phyloP scores from a whole-genome alignment of 2,329 filamentous ascomycete species.

The Corynespora cassiicola region DNA sequence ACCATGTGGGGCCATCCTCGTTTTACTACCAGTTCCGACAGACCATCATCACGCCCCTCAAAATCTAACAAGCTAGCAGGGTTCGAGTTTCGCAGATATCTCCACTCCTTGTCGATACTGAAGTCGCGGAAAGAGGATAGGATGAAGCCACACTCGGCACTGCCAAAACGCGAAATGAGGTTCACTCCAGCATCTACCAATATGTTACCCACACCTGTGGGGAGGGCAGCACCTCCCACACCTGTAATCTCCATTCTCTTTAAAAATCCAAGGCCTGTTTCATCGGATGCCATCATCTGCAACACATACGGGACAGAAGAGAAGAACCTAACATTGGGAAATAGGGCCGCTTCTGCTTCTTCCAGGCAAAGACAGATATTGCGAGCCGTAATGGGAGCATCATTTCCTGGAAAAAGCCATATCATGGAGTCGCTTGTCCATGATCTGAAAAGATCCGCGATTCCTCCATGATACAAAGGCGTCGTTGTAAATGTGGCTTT shows the following conservation, averaged over 20 bases:
- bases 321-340: conserved; percentile 60
- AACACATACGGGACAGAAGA: conserved; percentile 80
- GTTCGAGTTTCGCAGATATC: conserved; percentile 60
- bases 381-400: conserved; percentile 61
- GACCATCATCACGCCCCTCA: conserved; percentile 43
- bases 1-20: conserved; percentile 63
- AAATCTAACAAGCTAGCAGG: conserved; percentile 55
- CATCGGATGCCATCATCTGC: conserved; percentile 87
- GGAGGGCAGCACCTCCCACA: conserved; percentile 68
- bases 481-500: conserved; percentile 69
- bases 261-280: conserved; percentile 77
- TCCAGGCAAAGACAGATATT: conserved; percentile 60
- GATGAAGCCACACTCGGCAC: conserved; percentile 70
- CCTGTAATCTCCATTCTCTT: conserved; percentile 65
- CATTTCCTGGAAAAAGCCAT: conserved; percentile 67
- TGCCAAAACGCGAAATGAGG: conserved; percentile 68
- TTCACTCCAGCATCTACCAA: conserved; percentile 61
- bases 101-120: conserved; percentile 62
- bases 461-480: conserved; percentile 70
- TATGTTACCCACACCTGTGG: conserved; percentile 58
- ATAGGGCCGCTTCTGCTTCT: conserved; percentile 34
- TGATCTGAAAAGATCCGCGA: conserved; percentile 67
- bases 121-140: conserved; percentile 68
- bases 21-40: conserved; percentile 64
- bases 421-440: conserved; percentile 67